Evolutionary conservation across 805 yeast genomes (phyloP), one percentile per base, ranked within the genome.

Genomic region (Hanseniaspora singularis): DNA sequence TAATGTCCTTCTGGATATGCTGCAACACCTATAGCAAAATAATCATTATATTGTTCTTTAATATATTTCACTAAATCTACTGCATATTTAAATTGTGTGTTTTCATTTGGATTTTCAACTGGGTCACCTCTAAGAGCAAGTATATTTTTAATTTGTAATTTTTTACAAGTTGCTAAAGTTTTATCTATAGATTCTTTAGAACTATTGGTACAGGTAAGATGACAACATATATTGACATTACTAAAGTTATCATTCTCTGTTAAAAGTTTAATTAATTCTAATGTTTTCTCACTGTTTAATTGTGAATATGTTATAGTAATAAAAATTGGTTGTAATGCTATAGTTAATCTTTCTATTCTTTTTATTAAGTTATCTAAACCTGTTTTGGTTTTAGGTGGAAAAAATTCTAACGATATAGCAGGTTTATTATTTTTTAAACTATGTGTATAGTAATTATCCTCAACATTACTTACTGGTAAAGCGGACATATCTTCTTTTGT

Each of bases 281-380:
- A 63, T 0, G 96, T 84, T 65, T 86, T 87, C 40, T 76, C 81
- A 39, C 89, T 77, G 9, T 96, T 86, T 33, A 97, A 97, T 4
- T 98, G 97, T 28, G 97, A 98, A 96, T 97, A 92, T 0, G 99
- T 92, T 12, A 92, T 81, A 3, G 95, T 85, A 46, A 89, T 79
- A 60, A 92, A 94, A 14, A 81, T 66, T 3, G 97, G 97, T 49
- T 87, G 88, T 51, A 92, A 65, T 3, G 81, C 81, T 52, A 84
- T 77, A 5, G 43, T 38, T 88, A 92, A 81, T 57, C 99, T 78
- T 57, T 76, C 77, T 64, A 92, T 75, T 63, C 99, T 81, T 24
- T 88, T 86, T 41, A 83, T 68, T 51, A 92, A 66, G 64, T 92
- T 92, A 52, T 81, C 72, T 60, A 82, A 73, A 54, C 97, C 98